Base-by-base conservation (phyloP, 2,329 filamentous ascomycete genomes). In the Chrysoporthe deuterocubensis region DNA sequence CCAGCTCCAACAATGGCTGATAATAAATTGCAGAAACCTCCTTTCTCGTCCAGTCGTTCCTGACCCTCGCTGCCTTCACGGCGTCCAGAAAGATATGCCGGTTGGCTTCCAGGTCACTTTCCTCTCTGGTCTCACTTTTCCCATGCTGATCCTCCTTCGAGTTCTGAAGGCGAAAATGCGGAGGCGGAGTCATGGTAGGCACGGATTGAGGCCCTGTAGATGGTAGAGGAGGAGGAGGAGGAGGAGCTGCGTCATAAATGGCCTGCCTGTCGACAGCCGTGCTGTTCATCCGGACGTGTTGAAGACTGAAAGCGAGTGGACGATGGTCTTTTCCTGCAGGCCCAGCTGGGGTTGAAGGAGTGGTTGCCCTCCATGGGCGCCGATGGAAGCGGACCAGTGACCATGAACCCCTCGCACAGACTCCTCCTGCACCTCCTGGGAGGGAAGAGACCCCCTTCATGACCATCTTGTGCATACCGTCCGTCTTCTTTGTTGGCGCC, bases 1-100 rank as follows among this genome's bases (percentile, higher is more conserved):
- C 86, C 74, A 97, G 81, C 76, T 95, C 91, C 83, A 94, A 90
- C 76, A 96, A 82, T 18, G 93, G 92, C 62, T 90, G 90, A 75
- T 94, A 87, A 81, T 96, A 96, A 73, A 97, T 90, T 71, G 91
- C 87, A 11, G 90, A 82, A 70, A 97, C 93, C 80, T 97, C 91
- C 71, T 94, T 89, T 71, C 86, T 88, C 6, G 92, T 92, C 94
- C 93, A 97, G 78, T 90, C 86, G 74, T 89, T 90, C 62, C 92
- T 84, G 14, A 92, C 87, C 6, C 76, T 80, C 1, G 80, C 84
- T 32, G 90, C 89, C 57, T 85, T 82, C 32, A 91, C 82, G 9
- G 92, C 91, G 72, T 80, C 77, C 7, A 74, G 78, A 46, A 86
- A 71, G 32, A 83, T 78, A 4, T 32, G 60, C 60, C 60, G 50